Percentiles rank a stretch among this genome's conserved stretches.
phyloP scores from a whole-genome alignment of 2,329 filamentous ascomycete species.

The Emmonsiellopsis sp. region DNA sequence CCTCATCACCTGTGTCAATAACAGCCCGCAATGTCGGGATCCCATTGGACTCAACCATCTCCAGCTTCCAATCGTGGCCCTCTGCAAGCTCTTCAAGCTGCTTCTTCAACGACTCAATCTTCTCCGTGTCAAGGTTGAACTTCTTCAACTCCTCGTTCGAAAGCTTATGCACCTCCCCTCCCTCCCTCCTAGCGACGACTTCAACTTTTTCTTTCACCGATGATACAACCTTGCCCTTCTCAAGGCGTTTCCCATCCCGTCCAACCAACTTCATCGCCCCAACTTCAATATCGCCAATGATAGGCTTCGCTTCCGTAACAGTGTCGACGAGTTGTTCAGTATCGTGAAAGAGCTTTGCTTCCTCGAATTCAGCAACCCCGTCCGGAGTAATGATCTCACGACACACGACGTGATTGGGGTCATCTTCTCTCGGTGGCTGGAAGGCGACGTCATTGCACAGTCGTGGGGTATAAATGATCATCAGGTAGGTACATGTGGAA shows the following conservation, averaged over 20 bases:
- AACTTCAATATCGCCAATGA: constrained; percentile 51
- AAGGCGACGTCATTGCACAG: constrained; percentile 84
- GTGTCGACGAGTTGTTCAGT: constrained; percentile 25
- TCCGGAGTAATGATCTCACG: constrained; percentile 56
- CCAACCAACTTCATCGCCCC: constrained; percentile 49
- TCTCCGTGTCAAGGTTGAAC: constrained; percentile 55
- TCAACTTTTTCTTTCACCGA: constrained; percentile 39
- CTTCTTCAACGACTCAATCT: constrained; percentile 59
- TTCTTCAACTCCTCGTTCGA: constrained; percentile 59
- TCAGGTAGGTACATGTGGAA: constrained; percentile 81
- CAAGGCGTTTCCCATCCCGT: constrained; percentile 45
- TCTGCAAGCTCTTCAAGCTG: constrained; percentile 60
- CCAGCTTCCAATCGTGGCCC: constrained; percentile 68
- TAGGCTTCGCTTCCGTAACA: constrained; percentile 22
- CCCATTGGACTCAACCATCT: constrained; percentile 62
- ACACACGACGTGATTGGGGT: constrained; percentile 68
- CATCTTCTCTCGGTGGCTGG: constrained; percentile 66
- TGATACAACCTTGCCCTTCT: constrained; percentile 47
- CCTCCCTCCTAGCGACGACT: constrained; percentile 46
- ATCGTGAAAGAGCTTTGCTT: constrained; percentile 20
- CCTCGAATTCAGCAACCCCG: constrained; percentile 40
- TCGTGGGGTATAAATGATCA: constrained; percentile 83
- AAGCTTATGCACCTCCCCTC: constrained; percentile 52
- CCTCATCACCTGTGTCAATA: constrained; percentile 47
- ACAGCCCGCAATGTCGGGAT: constrained; percentile 60